A percentile compares a stretch with the other conserved stretches of the same genome.
phyloP scores from a whole-genome alignment of 768 basidiomycete genomes.

The Pleurotus sapidus region DNA sequence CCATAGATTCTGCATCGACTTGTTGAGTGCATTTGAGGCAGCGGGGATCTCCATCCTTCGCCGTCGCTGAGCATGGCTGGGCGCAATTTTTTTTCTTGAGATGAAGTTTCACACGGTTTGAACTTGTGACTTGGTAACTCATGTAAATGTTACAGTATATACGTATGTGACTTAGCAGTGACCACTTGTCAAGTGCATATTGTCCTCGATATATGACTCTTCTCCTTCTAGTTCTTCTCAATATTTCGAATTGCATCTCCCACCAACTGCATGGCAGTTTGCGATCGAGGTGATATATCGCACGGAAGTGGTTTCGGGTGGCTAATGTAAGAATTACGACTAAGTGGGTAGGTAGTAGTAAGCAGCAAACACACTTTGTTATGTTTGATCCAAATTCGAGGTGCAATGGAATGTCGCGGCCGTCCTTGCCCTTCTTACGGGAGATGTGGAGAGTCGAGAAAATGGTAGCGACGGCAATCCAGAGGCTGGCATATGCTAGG shows the following conservation, averaged over 20 bases:
- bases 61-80: too few relatives aligned
- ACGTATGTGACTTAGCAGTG: too few relatives aligned
- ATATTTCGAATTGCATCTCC: too few relatives aligned
- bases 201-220: too few relatives aligned
- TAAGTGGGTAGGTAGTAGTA: not conserved
- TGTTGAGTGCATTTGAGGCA: conserved; percentile 64
- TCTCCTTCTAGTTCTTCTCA: too few relatives aligned
- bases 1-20: conserved; percentile 81
- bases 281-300: conserved; percentile 10
- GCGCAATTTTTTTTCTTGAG: too few relatives aligned
- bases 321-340: not conserved
- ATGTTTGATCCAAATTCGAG: conserved; percentile 37
- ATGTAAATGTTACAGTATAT: too few relatives aligned
- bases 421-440: conserved; percentile 35
- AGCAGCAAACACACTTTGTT: conserved; percentile 32
- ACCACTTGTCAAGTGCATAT: too few relatives aligned
- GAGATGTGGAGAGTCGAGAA: conserved; percentile 43
- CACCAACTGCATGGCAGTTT: not conserved
- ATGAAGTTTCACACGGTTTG: too few relatives aligned
- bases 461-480: conserved; percentile 45
- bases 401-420: conserved; percentile 31
- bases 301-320: conserved; percentile 13
- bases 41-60: not conserved
- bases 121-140: too few relatives aligned
- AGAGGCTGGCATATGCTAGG: conserved; percentile 43